Evolutionary conservation across 768 basidiomycete species (phyloP).

Genomic region (Coprinellus micaceus): DNA sequence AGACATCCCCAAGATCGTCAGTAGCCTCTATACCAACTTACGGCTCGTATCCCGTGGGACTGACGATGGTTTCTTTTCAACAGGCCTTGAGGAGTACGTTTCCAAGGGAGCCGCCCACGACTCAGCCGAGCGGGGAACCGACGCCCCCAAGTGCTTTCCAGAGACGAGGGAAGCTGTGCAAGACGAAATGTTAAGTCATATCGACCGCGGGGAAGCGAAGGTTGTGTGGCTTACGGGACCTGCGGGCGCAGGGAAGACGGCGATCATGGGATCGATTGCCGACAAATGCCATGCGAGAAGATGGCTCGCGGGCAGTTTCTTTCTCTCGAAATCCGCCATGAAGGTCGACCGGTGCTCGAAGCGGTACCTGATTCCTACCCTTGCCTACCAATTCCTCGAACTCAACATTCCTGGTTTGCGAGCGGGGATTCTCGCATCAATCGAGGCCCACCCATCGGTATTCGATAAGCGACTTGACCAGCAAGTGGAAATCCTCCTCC

Average conservation of each 20-base stretch:
- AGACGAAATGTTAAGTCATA: background rate
- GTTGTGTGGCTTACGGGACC: slow-evolving; percentile 20
- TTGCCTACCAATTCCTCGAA: slow-evolving; percentile 26
- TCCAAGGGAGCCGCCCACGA: background rate
- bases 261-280: slow-evolving; percentile 24
- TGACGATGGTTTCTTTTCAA: too few species aligned
- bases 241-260: slow-evolving; percentile 27
- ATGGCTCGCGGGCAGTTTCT: slow-evolving; percentile 30
- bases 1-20: too few species aligned
- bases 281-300: slow-evolving; percentile 14
- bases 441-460: slow-evolving; percentile 16
- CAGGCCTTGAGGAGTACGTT: background rate
- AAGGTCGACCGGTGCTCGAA: slow-evolving; percentile 17
- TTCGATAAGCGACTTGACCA: slow-evolving; percentile 12
- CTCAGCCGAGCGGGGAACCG: background rate
- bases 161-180: background rate
- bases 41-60: too few species aligned
- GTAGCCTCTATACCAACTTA: too few species aligned
- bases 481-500: slow-evolving; percentile 17
- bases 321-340: slow-evolving; percentile 29
- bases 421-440: background rate
- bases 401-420: slow-evolving; percentile 3
- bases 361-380: slow-evolving; percentile 23
- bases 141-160: background rate
- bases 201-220: background rate